Evolutionary conservation across 495 filamentous ascomycete genomes (phyloP), one percentile per base, ranked within the genome.

Genomic region (Annulohypoxylon stygium): DNA sequence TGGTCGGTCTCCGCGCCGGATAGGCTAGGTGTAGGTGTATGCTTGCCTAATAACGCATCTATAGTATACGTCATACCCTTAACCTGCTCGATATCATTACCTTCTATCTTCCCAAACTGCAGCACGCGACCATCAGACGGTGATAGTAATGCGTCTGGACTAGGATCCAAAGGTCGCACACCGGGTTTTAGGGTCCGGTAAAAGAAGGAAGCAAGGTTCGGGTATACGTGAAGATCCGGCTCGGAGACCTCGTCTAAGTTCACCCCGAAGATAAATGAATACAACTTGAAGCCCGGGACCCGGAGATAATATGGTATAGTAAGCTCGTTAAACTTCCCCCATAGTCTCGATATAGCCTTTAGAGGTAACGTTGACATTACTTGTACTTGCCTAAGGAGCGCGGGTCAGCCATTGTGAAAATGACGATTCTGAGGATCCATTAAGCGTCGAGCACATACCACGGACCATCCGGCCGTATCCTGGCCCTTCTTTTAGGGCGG

Each of bases 31-130:
- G 82, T 70, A 12, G 86, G 84, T 18, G 81, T 81, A 62, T 83
- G 87, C 55, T 89, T 88, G 39, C 96, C 96, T 3, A 99, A 84
- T 0, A 99, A 86, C 0, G 95, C 94, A 78, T 98, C 96, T 53
- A 99, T 86, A 67, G 92, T 96, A 80, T 99, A 99, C 3, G 94
- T 98, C 87, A 98, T 95, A 51, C 96, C 96, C 80, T 99, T 99
- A 43, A 98, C 95, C 80, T 98, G 96, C 80, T 98, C 96, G n/a
- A 99, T 95, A 73, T 97, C 92, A 33, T 95, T 95, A 57, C 92
- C 88, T 71, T 96, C 91, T 64, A 99, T 97, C 71, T 88, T 91
- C 3, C 96, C 96, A 75, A 93, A 98, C 76, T 98, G 96, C 14
- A 99, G 85, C 30, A 99, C 86, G 57, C 90, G 89, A 8, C 96